Base-by-base conservation (phyloP, 306 rosid genomes). In the Bauhinia variegata region DNA sequence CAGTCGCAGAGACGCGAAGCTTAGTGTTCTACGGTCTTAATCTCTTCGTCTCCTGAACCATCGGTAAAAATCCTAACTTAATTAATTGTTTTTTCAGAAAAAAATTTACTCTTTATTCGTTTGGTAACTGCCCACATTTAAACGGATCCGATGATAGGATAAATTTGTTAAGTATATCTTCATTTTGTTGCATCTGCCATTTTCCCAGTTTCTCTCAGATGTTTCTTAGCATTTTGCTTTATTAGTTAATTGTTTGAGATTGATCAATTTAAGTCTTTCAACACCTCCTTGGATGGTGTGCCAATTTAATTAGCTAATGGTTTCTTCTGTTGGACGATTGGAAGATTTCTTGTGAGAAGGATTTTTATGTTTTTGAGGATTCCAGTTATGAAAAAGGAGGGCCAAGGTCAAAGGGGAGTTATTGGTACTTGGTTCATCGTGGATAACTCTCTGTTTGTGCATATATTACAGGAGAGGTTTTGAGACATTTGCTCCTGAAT, bases 361-460 rank as follows among this genome's bases (percentile, higher is more conserved):
- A 68, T 83, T 78, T 60, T 68, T 65, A 57, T 71, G 79, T 74
- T 69, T 77, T 85, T 77, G 86, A 79, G 81, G 75, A 72, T 68
- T 80, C 73, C 71, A 74, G 68, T 70, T 78, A 50, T 68, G 71
- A 77, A 73, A 73, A 67, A 68, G 78, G 84, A 68, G 78, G 85
- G 82, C 86, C 78, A 59, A 70, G 84, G 89, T 80, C 74, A 76
- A 79, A 63, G 61, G 83, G 91, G 91, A 82, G 74, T 81, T 79
- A 70, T 60, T 78, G 86, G 82, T 88, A 84, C 70, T 79, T 87
- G 87, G 84, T 84, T 89, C 87, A 71, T 84, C 83, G 69, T 67
- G 80, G 84, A 81, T 92, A 92, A 92, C 92, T 76, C 61, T 88
- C 82, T 89, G 85, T 80, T 84, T 82, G 84, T 89, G 84, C 85